Conservation (phyloP, 371 early-diverging fungal genomes). For the Mucor plumbeus region DNA sequence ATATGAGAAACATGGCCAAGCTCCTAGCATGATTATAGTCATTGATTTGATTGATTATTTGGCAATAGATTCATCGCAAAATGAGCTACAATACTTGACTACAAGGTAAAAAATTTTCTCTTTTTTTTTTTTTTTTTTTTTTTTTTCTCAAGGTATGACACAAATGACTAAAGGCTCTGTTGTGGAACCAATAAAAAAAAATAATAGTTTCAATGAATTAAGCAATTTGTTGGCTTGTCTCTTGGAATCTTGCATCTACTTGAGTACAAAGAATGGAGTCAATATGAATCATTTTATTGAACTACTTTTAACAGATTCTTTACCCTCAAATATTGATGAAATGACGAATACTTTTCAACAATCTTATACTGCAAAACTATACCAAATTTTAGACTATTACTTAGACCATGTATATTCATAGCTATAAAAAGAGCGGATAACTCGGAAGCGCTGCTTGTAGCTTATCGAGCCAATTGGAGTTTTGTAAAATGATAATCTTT, state of each 20-base stretch:
- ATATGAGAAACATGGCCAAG: constrained; percentile 34
- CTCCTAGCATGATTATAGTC: constrained; percentile 37
- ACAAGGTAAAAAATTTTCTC: constrained; percentile 16
- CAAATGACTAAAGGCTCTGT: constrained; percentile 9
- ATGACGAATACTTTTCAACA: not conserved
- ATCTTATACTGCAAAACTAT: constrained; percentile 5
- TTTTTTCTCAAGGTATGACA: constrained; percentile 2
- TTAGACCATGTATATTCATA: not conserved
- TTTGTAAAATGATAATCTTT: constrained; percentile 1
- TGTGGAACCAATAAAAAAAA: constrained; percentile 15
- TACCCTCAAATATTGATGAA: not conserved
- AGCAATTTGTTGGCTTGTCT: constrained; percentile 9
- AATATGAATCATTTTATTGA: constrained; percentile 9
- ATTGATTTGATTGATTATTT: constrained; percentile 30
- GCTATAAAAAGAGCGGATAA: constrained; percentile 3
- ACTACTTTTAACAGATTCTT: constrained; percentile 14
- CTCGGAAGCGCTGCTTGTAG: constrained; percentile 15
- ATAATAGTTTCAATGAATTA: constrained; percentile 12
- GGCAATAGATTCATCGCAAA: not conserved
- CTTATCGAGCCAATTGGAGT: constrained; percentile 18
- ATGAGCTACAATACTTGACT: constrained; percentile 4
- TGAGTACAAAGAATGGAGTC: constrained; percentile 5
- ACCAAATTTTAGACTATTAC: constrained; percentile 15
- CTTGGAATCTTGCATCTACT: constrained; percentile 12
- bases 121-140: too few relatives aligned